Percentiles rank a stretch among this genome's conserved stretches.
phyloP scores from a whole-genome alignment of 768 basidiomycete species.

The Mycena crocata region DNA sequence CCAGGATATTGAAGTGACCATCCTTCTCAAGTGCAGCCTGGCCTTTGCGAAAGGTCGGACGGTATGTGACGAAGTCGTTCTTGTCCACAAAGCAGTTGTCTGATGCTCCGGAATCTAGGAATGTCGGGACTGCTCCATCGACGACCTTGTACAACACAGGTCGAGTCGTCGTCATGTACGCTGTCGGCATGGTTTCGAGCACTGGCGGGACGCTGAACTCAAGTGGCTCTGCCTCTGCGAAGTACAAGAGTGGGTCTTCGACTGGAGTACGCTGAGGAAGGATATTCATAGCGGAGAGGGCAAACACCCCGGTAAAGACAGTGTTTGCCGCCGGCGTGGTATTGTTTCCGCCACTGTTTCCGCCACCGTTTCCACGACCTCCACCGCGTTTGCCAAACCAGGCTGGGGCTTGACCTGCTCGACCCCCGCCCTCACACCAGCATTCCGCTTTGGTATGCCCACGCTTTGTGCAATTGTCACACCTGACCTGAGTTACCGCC shows the following conservation, averaged over 20 bases:
- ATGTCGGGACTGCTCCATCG: not conserved
- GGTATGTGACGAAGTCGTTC: conserved; percentile 14
- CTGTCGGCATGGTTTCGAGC: too few relatives aligned
- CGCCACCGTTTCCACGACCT: not conserved
- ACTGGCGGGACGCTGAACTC: too few relatives aligned
- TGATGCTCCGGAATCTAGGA: too few relatives aligned
- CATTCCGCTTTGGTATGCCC: too few relatives aligned
- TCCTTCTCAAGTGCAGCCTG: conserved; percentile 32
- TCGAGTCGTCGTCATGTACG: not conserved
- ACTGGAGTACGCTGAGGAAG: not conserved
- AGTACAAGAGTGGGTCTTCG: not conserved
- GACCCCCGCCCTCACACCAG: too few relatives aligned
- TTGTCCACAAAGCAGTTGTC: conserved; percentile 19
- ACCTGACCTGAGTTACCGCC: not conserved
- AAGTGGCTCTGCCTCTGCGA: not conserved
- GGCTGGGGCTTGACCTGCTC: too few relatives aligned
- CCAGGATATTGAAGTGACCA: too few relatives aligned
- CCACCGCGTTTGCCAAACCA: not conserved
- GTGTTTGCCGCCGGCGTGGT: not conserved
- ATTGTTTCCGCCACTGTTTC: not conserved
- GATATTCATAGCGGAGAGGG: not conserved
- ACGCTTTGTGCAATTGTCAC: too few relatives aligned
- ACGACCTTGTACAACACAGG: not conserved
- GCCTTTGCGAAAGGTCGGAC: conserved; percentile 21
- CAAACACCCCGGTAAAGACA: not conserved